Conservation (phyloP, 148 eudicot genomes). For the Rhododendron kiyosumense region DNA sequence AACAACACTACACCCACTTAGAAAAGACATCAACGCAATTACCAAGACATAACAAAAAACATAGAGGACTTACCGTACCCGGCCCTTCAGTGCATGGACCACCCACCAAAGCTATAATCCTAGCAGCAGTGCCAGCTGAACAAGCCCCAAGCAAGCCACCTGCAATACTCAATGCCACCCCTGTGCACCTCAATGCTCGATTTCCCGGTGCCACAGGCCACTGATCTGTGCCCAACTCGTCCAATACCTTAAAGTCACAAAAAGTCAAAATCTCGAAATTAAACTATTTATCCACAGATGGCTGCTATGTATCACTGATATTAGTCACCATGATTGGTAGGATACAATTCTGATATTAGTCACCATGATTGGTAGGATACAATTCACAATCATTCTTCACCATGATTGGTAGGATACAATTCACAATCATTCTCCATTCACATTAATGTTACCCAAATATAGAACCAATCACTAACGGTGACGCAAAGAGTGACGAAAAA, state of each 20-base stretch:
- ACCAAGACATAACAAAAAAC: not conserved
- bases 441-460: not conserved
- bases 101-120: conserved; percentile 86
- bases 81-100: conserved; percentile 99
- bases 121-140: conserved; percentile 73
- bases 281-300: not conserved
- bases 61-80: conserved; percentile 55
- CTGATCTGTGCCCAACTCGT: conserved; percentile 76
- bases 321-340: not conserved
- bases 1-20: not conserved
- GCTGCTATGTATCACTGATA: not conserved
- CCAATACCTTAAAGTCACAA: conserved; percentile 56
- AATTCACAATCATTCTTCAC: not conserved
- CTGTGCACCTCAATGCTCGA: conserved; percentile 83
- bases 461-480: not conserved
- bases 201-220: conserved; percentile 91
- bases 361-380: too few relatives aligned
- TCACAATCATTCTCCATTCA: not conserved
- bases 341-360: too few relatives aligned
- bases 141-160: conserved; percentile 82
- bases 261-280: not conserved
- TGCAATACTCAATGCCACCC: conserved; percentile 91
- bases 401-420: not conserved
- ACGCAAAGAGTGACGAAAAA: not conserved
- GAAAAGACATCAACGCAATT: not conserved